These are phyloP conservation scores for Populus alba DNA, from an alignment of 345 rosid genomes.

Conservation along the genomic window DNA sequence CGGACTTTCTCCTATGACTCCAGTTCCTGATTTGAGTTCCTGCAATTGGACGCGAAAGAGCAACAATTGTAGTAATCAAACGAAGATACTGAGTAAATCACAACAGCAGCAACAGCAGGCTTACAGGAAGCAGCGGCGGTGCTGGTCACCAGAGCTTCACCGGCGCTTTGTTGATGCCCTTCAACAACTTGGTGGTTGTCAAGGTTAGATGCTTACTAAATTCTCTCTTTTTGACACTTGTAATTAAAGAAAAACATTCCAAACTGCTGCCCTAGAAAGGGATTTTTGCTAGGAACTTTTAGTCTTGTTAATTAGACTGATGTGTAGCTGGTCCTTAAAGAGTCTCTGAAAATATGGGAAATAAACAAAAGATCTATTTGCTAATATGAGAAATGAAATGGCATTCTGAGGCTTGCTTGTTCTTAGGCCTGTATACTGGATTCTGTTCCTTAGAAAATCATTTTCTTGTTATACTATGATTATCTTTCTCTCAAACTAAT, in stretches of 20 bases:
- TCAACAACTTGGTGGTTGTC: constrained; percentile 65
- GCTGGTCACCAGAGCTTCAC: constrained; percentile 84
- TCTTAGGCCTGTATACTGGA: not conserved
- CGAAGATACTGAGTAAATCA: constrained; percentile 27
- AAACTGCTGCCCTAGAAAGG: not conserved
- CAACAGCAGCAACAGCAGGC: constrained; percentile 30
- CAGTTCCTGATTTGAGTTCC: constrained; percentile 32
- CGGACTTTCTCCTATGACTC: constrained; percentile 39
- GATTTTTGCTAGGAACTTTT: not conserved
- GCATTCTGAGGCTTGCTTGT: not conserved
- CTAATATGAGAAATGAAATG: not conserved
- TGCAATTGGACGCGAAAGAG: constrained; percentile 14
- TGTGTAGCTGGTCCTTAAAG: not conserved
- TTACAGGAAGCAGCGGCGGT: constrained; percentile 63
- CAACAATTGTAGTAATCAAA: constrained; percentile 11
- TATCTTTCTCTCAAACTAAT: not conserved
- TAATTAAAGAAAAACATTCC: not conserved
- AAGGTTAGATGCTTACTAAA: constrained; percentile 41
- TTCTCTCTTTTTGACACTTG: not conserved
- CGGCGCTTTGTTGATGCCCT: constrained; percentile 66
- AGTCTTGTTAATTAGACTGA: not conserved
- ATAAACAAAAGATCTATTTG: not conserved
- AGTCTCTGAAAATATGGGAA: not conserved
- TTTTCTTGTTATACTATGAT: not conserved
- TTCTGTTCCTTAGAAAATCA: not conserved